Conservation (phyloP, 495 filamentous ascomycete genomes). For the Neurospora sp. region DNA sequence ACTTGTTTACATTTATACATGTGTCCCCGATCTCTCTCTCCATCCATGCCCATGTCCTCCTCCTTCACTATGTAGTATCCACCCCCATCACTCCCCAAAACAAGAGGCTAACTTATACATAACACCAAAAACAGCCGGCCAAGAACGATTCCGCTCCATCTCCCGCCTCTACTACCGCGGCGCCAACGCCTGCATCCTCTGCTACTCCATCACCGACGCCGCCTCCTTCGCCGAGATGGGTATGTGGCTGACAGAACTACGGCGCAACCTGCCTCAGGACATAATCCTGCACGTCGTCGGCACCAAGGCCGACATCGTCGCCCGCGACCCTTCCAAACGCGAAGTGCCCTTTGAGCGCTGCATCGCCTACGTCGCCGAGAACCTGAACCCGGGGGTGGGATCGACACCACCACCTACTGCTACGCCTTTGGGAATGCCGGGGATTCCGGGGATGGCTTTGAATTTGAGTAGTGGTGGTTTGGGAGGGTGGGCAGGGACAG, state of each 20-base stretch:
- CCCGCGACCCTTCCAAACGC: slow-evolving; percentile 61
- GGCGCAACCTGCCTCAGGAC: slow-evolving; percentile 56
- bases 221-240: slow-evolving; percentile 88
- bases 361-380: slow-evolving; percentile 88
- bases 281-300: slow-evolving; percentile 94
- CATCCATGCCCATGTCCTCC: neutral
- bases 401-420: slow-evolving; percentile 55
- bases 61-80: neutral
- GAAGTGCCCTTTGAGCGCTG: slow-evolving; percentile 88
- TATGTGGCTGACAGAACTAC: slow-evolving; percentile 74
- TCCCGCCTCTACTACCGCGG: slow-evolving; percentile 91
- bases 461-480: neutral
- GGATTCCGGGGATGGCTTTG: neutral
- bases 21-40: neutral
- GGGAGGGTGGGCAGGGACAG: neutral
- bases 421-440: slow-evolving; percentile 17
- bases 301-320: slow-evolving; percentile 87
- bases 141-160: slow-evolving; percentile 90
- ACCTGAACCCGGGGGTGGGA: slow-evolving; percentile 58
- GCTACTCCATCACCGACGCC: slow-evolving; percentile 87
- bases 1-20: neutral
- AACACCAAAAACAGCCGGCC: slow-evolving; percentile 48
- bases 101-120: neutral
- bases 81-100: neutral
- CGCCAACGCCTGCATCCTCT: slow-evolving; percentile 88